Evolutionary conservation across 192 early-diverging fungal species (phyloP).

Genomic region (Podila epigama): DNA sequence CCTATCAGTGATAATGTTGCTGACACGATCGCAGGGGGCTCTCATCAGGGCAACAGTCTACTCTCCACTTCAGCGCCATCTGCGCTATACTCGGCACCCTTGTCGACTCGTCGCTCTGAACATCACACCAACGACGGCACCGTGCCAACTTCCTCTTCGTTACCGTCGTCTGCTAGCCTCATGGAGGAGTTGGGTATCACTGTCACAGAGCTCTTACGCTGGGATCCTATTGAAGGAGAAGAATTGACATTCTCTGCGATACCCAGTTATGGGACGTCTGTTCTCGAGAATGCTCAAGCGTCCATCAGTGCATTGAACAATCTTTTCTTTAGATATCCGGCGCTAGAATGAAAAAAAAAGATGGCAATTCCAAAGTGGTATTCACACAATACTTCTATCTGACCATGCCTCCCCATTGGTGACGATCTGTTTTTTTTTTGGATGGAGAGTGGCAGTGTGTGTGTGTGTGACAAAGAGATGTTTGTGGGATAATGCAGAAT

Average conservation of each 20-base stretch:
- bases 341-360: too few relatives aligned
- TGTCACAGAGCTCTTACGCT: conserved; percentile 1
- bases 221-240: conserved; percentile 1
- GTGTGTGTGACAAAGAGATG: too few relatives aligned
- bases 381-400: too few relatives aligned
- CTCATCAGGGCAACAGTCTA: too few relatives aligned
- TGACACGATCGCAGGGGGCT: too few relatives aligned
- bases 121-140: not conserved
- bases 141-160: not conserved
- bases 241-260: not conserved
- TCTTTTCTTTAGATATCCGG: conserved; percentile 12
- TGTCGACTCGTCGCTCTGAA: too few relatives aligned
- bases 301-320: not conserved
- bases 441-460: too few relatives aligned
- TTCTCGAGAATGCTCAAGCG: conserved; percentile 28
- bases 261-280: conserved; percentile 1
- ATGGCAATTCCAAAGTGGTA: too few relatives aligned
- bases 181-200: conserved; percentile 16
- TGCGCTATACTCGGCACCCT: not conserved
- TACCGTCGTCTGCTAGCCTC: not conserved
- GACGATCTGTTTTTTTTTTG: too few relatives aligned
- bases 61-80: not conserved
- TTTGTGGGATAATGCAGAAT: too few relatives aligned
- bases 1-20: too few relatives aligned
- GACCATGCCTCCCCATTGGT: too few relatives aligned